Evolutionary conservation across 2,329 filamentous ascomycete genomes (phyloP).

Genomic region (Graphilbum ipis-grandicollis): DNA sequence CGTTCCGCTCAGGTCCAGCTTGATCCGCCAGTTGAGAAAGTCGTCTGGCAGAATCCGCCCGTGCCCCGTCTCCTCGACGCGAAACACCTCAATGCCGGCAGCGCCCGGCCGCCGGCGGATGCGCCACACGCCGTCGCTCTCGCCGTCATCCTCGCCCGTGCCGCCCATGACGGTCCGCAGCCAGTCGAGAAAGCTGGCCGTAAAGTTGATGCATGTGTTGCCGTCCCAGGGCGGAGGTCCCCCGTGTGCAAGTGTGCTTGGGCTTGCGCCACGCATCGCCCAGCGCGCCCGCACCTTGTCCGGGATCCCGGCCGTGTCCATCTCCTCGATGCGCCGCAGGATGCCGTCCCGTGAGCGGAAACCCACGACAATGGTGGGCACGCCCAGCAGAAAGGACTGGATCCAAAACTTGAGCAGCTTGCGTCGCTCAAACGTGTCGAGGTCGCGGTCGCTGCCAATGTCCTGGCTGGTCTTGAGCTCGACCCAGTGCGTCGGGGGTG

Average conservation of each 20-base stretch:
- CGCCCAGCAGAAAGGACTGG: constrained; percentile 84
- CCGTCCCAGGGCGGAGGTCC: constrained; percentile 53
- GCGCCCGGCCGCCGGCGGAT: constrained; percentile 50
- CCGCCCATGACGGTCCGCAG: constrained; percentile 44
- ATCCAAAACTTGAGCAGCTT: constrained; percentile 96
- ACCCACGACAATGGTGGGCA: constrained; percentile 81
- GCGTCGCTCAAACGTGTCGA: constrained; percentile 55
- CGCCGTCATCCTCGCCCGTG: neutral
- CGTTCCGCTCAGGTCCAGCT: constrained; percentile 21
- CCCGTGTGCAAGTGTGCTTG: constrained; percentile 18
- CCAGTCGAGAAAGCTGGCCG: constrained; percentile 59
- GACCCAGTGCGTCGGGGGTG: constrained; percentile 62
- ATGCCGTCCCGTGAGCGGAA: constrained; percentile 61
- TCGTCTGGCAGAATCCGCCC: constrained; percentile 60
- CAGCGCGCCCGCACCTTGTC: constrained; percentile 49
- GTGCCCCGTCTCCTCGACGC: constrained; percentile 55
- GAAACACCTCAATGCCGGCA: constrained; percentile 54
- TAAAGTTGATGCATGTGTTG: constrained; percentile 86
- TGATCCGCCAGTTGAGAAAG: constrained; percentile 60
- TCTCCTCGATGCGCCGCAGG: constrained; percentile 55
- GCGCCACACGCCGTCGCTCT: constrained; percentile 53
- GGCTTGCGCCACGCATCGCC: too few relatives aligned
- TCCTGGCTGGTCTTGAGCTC: constrained; percentile 84
- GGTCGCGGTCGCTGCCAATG: constrained; percentile 49
- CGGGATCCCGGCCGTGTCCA: constrained; percentile 66